A percentile compares a stretch with the other conserved stretches of the same genome.
Evolutionary conservation across 2,329 filamentous ascomycete species (phyloP).

Genomic region (Aspergillus sp.): DNA sequence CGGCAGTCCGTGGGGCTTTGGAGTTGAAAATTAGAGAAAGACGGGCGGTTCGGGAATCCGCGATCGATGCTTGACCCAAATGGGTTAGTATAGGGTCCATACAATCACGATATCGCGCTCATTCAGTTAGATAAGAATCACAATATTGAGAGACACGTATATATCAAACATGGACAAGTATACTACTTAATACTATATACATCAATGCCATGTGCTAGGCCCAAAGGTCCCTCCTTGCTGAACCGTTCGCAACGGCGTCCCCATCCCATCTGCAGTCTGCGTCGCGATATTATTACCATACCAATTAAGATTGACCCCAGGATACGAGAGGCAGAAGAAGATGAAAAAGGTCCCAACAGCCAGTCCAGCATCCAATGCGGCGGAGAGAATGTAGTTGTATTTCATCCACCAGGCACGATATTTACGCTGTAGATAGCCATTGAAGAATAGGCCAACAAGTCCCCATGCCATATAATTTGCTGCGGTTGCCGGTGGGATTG

Average conservation of each 20-base stretch:
- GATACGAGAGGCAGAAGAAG: conserved; percentile 22
- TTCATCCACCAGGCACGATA: conserved; percentile 66
- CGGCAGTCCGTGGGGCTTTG: no score
- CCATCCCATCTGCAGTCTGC: conserved; percentile 1
- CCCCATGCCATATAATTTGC: conserved; percentile 67
- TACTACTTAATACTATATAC: no score
- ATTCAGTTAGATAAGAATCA: no score
- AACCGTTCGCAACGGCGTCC: neutral
- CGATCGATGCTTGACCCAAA: no score
- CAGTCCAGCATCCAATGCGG: conserved; percentile 52
- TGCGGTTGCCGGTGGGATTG: conserved; percentile 61
- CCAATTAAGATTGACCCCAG: conserved; percentile 7
- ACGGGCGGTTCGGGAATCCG: no score
- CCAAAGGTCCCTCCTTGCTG: neutral
- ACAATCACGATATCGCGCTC: no score
- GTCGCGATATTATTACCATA: conserved; percentile 1
- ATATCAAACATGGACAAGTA: no score
- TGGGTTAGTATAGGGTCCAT: no score
- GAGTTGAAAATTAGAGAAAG: no score
- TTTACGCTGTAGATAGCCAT: conserved; percentile 56
- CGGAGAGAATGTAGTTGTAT: conserved; percentile 69
- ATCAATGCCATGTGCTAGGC: neutral
- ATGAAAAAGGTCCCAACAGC: conserved; percentile 20
- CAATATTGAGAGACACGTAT: no score
- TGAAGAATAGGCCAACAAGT: conserved; percentile 59